Evolutionary conservation across 768 basidiomycete species (phyloP), one percentile per base, ranked within the genome.

Genomic region (Galerina marginata): DNA sequence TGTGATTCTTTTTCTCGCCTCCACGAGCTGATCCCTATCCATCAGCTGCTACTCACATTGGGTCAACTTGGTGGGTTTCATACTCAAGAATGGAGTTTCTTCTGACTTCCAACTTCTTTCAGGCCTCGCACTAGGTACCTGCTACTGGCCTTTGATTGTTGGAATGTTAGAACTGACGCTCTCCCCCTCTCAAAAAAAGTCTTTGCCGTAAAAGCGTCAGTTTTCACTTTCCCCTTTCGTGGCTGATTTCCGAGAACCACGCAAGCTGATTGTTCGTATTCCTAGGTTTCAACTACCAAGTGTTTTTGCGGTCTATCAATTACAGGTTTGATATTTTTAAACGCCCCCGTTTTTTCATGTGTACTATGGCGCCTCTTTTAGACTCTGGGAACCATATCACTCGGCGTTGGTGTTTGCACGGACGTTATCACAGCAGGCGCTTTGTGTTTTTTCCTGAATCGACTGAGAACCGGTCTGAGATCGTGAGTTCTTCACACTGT

Each of bases 401-500:
- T 91, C 6, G 81, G 77, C 10, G 67, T 84, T 1, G 83, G 86
- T 2, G 83, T 85, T 29, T 55, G 77, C 3, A 87, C 86, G 6
- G 89, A 91, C 67, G 68, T 89, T 4, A 61, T 84, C n/a, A 88
- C 83, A 11, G 83, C 89, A 14, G 72, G 71, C 0, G 71, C 87
- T 1, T 78, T 90, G 6, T 88, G 84, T 64, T 86, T 69, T 62
- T 91, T 83, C 75, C 74, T 91, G 54, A 83, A 83, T 59, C 72
- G 75, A 36, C 77, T 91, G 56, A 80, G 85, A 42, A 84, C 84
- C 1, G 84, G 81, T n/a, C 79, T 85, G 56, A 66, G 73, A 33
- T 71, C 74, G 85, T 87, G 66, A 51, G 40, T 55, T 29, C 45
- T 6, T 36, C 54, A 33, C 58, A 7, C 12, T n/a, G 59, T 51